Conservation (phyloP, 1,284 basidiomycete genomes). For the Heliocybe sulcata region DNA sequence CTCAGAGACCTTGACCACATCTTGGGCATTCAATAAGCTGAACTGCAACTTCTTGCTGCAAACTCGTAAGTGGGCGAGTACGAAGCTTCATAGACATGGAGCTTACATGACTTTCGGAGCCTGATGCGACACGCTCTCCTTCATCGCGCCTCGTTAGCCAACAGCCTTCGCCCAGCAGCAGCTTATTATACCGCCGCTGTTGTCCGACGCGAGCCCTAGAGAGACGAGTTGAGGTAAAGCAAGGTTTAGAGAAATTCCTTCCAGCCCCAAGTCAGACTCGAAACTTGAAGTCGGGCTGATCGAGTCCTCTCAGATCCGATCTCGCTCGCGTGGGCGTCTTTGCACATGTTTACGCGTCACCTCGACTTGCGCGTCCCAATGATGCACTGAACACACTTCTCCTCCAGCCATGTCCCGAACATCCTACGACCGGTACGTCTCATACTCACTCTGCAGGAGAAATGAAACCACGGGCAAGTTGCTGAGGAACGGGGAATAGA, state of each 20-base stretch:
- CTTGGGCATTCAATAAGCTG: slow-evolving; percentile 85
- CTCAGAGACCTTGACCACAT: slow-evolving; percentile 90
- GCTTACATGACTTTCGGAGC: slow-evolving; percentile 90
- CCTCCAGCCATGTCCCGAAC: slow-evolving; percentile 64
- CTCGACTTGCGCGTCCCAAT: slow-evolving; percentile 23
- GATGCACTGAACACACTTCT: neutral
- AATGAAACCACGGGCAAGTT: neutral
- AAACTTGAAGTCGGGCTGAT: neutral
- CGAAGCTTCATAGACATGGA: neutral
- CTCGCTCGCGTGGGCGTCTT: neutral
- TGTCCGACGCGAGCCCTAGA: too few relatives aligned
- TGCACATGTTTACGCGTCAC: slow-evolving; percentile 4
- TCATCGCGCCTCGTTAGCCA: slow-evolving; percentile 57
- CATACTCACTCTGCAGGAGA: neutral
- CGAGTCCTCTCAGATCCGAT: slow-evolving; percentile 9
- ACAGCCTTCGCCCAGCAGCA: too few relatives aligned
- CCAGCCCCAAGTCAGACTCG: neutral
- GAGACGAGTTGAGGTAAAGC: too few relatives aligned
- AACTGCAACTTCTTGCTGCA: slow-evolving; percentile 91
- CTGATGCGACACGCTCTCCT: slow-evolving; percentile 82
- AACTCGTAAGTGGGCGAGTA: slow-evolving; percentile 3
- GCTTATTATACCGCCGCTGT: too few relatives aligned
- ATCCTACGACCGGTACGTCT: slow-evolving; percentile 65
- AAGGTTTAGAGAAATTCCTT: neutral
- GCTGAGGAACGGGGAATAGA: slow-evolving; percentile 27